Conservation (phyloP, 768 basidiomycete species). For the Mycena polygramma region DNA sequence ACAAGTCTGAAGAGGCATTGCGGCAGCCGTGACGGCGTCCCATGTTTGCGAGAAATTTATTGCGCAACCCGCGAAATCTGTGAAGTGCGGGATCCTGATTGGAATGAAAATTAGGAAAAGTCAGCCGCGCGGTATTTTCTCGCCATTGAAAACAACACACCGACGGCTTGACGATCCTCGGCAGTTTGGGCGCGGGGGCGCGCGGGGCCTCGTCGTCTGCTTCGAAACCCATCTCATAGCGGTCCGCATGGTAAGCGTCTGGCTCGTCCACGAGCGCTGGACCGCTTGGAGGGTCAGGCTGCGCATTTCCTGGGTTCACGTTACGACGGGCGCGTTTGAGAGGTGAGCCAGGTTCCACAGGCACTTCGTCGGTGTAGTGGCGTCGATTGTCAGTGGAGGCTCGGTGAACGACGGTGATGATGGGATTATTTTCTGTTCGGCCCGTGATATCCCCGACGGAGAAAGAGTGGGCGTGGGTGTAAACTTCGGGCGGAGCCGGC, state of each 20-base stretch:
- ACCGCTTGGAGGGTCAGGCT: too few relatives aligned
- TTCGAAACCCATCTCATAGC: background rate
- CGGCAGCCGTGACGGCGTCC: background rate
- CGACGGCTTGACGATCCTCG: background rate
- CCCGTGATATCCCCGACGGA: background rate
- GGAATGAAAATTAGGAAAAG: background rate
- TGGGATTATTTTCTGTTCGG: background rate
- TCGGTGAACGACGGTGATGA: background rate
- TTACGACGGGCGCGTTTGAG: background rate
- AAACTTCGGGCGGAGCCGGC: background rate
- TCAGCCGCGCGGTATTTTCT: too few relatives aligned
- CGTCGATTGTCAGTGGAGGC: background rate
- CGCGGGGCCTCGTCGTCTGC: background rate
- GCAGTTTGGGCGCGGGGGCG: background rate
- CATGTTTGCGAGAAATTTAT: background rate
- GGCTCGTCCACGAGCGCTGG: background rate
- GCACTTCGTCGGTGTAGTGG: background rate
- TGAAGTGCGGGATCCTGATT: conserved; percentile 18
- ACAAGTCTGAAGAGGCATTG: background rate
- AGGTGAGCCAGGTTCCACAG: background rate
- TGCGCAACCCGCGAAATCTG: background rate
- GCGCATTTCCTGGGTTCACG: background rate
- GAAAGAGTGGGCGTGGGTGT: conserved; percentile 8
- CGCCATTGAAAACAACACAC: background rate
- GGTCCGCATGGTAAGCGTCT: background rate